Evolutionary conservation across 176 grass and related monocot species (phyloP), one percentile per base, ranked within the genome.

Genomic region (Ampelocalamus luodianensis): DNA sequence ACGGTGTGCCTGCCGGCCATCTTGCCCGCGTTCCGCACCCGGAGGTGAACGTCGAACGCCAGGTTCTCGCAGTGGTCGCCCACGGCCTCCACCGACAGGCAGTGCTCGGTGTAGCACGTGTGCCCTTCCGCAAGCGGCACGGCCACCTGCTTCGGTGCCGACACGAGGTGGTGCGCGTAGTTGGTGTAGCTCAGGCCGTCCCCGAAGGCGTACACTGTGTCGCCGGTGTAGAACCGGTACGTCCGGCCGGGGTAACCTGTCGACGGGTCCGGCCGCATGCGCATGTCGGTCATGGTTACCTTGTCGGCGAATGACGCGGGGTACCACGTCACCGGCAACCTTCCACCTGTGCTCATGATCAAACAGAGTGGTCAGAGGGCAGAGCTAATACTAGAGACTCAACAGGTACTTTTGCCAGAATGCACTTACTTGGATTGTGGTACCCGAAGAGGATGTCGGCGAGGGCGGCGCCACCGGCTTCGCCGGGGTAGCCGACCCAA

Each of bases 261-360:
- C 20, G 88, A 77, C 11, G 74, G 3, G 71, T 98, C 93, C 3
- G 93, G 91, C 62, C 96, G 85, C 96, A 98, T 95, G 14, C 89
- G 91, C 96, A 98, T 95, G 80, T 95, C 83, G 11, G 88, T 95
- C 93, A 98, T 98, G 3, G 78, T 9, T 6, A 98, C 71, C 45
- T 86, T 92, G 36, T 88, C 72, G 3, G 93, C 79, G 69, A 84
- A 98, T 12, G 89, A 86, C 53, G 87, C 78, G 1, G 91, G 89
- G 74, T 98, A 98, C 96, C 96, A 98, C n/a, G 96, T 98, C 85
- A 95, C 90, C 22, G 96, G 96, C 69, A 93, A 56, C 81, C 91
- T 95, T 16, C 96, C 96, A 72, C 91, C 96, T 98, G 67, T 2
- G 7, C 8, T 2, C 61, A 69, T 5, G 71, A 40, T 34, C 32